Conservation (phyloP, 148 eudicot genomes). For the Limonium bicolor region DNA sequence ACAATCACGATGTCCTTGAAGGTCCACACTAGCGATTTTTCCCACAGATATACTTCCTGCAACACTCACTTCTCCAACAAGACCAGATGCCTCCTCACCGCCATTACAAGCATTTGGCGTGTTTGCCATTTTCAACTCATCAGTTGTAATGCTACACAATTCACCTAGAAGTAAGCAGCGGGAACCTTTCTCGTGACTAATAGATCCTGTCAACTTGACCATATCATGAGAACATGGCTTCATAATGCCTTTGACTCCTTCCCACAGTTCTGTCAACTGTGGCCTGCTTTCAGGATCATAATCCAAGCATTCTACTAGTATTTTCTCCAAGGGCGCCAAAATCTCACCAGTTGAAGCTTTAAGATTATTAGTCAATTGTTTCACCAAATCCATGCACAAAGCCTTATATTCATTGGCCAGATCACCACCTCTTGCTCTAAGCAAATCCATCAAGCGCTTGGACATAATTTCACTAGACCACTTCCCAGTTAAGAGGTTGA, state of each 20-base stretch:
- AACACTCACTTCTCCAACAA: constrained; percentile 12
- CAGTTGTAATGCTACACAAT: constrained; percentile 19
- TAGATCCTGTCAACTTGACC: constrained; percentile 6
- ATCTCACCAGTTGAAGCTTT: constrained; percentile 15
- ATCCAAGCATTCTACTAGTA: constrained; percentile 37
- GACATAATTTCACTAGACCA: constrained; percentile 24
- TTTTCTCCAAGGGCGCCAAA: constrained; percentile 15
- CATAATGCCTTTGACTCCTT: constrained; percentile 25
- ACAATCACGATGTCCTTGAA: constrained; percentile 70
- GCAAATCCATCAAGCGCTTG: constrained; percentile 12
- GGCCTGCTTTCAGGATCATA: constrained; percentile 43
- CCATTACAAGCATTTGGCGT: constrained; percentile 9
- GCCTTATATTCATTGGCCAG: constrained; percentile 14
- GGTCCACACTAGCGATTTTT: constrained; percentile 30
- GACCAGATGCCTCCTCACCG: constrained; percentile 15
- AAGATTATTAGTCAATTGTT: constrained; percentile 14
- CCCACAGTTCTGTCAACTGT: constrained; percentile 40
- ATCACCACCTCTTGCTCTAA: constrained; percentile 9
- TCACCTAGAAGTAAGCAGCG: constrained; percentile 44
- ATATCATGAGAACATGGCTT: constrained; percentile 14
- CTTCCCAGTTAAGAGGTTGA: constrained; percentile 46
- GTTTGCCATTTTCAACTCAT: constrained; percentile 7
- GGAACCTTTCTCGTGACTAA: constrained; percentile 8
- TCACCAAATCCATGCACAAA: constrained; percentile 25
- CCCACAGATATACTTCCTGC: constrained; percentile 25